These are phyloP conservation scores for Pseudodiploospora longispora DNA, from an alignment of 2,329 filamentous ascomycete genomes.

Conservation along the genomic window DNA sequence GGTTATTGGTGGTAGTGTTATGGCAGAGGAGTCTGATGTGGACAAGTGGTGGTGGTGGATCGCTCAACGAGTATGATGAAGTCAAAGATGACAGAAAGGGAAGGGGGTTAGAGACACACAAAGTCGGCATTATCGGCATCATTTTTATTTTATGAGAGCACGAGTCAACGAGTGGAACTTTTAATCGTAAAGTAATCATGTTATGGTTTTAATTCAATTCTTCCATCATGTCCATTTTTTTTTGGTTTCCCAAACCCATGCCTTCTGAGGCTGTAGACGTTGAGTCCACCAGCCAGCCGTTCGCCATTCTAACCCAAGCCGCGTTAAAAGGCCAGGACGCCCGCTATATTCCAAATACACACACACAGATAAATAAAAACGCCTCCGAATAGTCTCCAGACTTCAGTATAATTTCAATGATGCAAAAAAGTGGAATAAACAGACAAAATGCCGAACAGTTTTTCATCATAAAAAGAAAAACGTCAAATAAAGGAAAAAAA, in stretches of 20 bases:
- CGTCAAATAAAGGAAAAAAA: not conserved
- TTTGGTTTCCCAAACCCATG: not conserved
- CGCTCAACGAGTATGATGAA: conserved; percentile 56
- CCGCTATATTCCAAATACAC: no score
- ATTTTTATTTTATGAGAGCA: no score
- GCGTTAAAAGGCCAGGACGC: not conserved
- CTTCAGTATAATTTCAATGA: no score
- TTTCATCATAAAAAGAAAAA: not conserved
- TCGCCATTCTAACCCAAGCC: conserved; percentile 11
- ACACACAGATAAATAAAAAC: not conserved
- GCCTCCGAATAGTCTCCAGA: not conserved
- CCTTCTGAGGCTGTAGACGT: conserved; percentile 26
- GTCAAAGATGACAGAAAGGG: not conserved
- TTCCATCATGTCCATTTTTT: conserved; percentile 9
- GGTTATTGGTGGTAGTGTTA: conserved; percentile 67
- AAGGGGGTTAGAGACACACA: no score
- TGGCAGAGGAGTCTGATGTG: conserved; percentile 58
- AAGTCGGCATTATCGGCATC: no score
- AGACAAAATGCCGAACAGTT: conserved; percentile 2
- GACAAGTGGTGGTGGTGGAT: conserved; percentile 91
- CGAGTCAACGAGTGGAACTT: no score
- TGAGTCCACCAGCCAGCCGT: conserved; percentile 29
- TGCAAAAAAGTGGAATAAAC: not conserved
- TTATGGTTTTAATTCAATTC: not conserved
- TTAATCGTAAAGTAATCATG: not conserved